Base-by-base conservation (phyloP, 1,139 yeast species). In the Magnusiomyces tetraspermus region DNA sequence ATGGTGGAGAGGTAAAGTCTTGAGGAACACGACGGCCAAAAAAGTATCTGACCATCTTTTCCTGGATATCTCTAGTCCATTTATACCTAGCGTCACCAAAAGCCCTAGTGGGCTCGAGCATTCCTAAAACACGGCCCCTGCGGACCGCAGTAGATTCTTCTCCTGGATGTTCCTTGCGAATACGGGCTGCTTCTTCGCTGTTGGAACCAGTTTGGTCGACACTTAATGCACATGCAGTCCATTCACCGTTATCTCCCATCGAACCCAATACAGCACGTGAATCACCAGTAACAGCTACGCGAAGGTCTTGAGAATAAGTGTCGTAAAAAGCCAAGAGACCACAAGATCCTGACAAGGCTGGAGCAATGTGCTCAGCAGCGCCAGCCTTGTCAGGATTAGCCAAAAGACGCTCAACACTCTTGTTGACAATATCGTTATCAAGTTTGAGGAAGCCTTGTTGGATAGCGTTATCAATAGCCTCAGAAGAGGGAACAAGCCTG, bases 41-140 rank as follows among this genome's bases (percentile, higher is more conserved):
- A 61, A 88, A 84, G 63, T 83, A 84, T 57, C 83, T 76, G 60
- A 87, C 84, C 30, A 85, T 76, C 55, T 78, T 72, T 53, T 84
- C 84, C 63, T 94, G 97, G 57, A 87, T 77, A 31, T 82, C 81
- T 30, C 86, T 84, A 28, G 88, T 75, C 74, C 86, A 74, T 66
- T 92, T 92, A 67, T 88, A 92, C 58, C 96, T 78, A 57, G 96
- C 95, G 68, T 92, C 99, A 48, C 99, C 98, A 74, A 92, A 94
- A 1, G 97, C 96, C 62, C 98, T 76, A 0, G 96, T 82, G 3
- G 99, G 98, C 68, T 94, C 98, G 58, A 92, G 76, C n/a, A 90
- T 80, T 0, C 99, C 99, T 60, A 92, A 76, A 3, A 94, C 86
- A 60, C 98, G 78, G 3, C 98, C 98, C 28, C 68, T 59, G 58